Evolutionary conservation across 768 basidiomycete species (phyloP).

Genomic region (Suillus cothurnatus): DNA sequence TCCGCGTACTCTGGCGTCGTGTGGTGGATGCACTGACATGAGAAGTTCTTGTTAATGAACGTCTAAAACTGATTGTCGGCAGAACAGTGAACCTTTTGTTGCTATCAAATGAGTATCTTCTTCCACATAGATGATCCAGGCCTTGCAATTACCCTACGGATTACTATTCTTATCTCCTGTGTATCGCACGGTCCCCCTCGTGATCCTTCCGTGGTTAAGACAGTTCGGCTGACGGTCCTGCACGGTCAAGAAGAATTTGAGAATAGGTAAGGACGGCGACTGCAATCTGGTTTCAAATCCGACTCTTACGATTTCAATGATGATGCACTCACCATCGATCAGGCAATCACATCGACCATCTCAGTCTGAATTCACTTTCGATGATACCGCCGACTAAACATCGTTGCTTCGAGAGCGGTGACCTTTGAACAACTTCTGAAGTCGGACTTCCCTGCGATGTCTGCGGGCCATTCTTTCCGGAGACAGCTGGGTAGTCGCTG

Average conservation of each 20-base stretch:
- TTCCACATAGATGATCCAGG: neutral
- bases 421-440: neutral
- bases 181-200: neutral
- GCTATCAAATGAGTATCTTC: neutral
- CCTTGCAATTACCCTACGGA: neutral
- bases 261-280: constrained; percentile 1
- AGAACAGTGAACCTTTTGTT: neutral
- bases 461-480: neutral
- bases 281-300: neutral
- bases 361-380: neutral
- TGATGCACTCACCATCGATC: neutral
- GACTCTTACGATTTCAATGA: neutral
- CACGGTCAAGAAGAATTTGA: neutral
- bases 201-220: neutral
- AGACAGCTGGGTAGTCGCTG: constrained; percentile 3
- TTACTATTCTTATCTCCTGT: neutral
- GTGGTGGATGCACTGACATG: neutral
- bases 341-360: neutral
- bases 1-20: neutral
- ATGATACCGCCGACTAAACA: neutral
- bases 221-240: neutral
- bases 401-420: constrained; percentile 1
- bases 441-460: neutral
- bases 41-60: neutral
- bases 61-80: neutral